Evolutionary conservation across 2,329 filamentous ascomycete species (phyloP).

Genomic region (Thielaviopsis ethacetica): DNA sequence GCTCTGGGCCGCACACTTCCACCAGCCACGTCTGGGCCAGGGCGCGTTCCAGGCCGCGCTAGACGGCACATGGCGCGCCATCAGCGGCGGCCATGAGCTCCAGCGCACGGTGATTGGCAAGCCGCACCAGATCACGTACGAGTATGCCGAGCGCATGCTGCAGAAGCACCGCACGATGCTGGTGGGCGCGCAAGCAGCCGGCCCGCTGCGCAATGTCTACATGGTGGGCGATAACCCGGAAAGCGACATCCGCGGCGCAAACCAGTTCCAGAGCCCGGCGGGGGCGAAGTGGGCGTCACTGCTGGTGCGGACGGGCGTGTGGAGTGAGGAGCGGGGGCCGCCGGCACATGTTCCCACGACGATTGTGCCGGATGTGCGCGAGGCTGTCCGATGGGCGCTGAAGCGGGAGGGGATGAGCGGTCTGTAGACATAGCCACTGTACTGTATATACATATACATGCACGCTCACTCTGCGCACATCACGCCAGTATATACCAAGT

Average conservation of each 20-base stretch:
- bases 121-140: conserved; percentile 60
- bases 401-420: conserved; percentile 32
- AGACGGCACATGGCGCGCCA: conserved; percentile 58
- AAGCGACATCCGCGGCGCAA: conserved; percentile 80
- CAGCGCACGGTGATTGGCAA: conserved; percentile 64
- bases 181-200: conserved; percentile 13
- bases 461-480: background rate
- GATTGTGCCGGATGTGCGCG: conserved; percentile 58
- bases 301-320: conserved; percentile 69
- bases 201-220: conserved; percentile 57
- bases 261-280: conserved; percentile 49
- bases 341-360: conserved; percentile 46
- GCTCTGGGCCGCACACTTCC: conserved; percentile 74
- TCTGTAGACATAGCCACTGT: conserved; percentile 12
- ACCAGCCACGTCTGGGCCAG: conserved; percentile 74
- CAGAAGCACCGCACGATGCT: conserved; percentile 34
- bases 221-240: conserved; percentile 90
- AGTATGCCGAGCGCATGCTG: conserved; percentile 65
- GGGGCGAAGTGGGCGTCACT: conserved; percentile 65
- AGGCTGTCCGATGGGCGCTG: conserved; percentile 64
- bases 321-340: conserved; percentile 25
- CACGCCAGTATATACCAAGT: background rate
- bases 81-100: conserved; percentile 48
- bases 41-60: conserved; percentile 77
- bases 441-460: background rate